Evolutionary conservation across 768 basidiomycete genomes (phyloP).

Genomic region (Melanogaster broomeanus): DNA sequence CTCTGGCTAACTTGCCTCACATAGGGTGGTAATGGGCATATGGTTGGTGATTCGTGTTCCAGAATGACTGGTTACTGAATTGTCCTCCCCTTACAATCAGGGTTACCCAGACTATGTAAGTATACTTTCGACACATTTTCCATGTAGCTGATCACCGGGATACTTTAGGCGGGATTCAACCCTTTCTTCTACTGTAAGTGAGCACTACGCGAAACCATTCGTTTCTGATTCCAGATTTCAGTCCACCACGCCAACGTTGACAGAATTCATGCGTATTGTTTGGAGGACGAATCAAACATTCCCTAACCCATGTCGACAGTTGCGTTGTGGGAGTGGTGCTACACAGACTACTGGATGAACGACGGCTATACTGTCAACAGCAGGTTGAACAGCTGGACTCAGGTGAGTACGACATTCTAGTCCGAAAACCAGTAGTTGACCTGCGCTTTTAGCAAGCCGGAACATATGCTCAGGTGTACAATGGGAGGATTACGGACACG

Average conservation of each 20-base stretch:
- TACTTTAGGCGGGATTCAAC: constrained; percentile 25
- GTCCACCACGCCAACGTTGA: constrained; percentile 29
- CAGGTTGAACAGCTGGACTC: constrained; percentile 19
- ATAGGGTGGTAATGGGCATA: too few relatives aligned
- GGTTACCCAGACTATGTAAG: constrained; percentile 24
- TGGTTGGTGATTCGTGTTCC: not conserved
- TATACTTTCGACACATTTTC: not conserved
- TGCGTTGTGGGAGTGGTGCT: constrained; percentile 33
- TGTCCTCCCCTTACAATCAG: constrained; percentile 4
- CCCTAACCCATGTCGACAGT: constrained; percentile 9
- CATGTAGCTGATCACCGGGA: not conserved
- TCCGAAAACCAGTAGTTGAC: not conserved
- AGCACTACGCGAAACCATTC: not conserved
- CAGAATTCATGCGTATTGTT: constrained; percentile 16
- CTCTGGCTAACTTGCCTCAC: too few relatives aligned
- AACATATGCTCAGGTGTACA: constrained; percentile 24
- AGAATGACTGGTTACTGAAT: not conserved
- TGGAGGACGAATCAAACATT: not conserved
- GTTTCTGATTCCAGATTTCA: not conserved
- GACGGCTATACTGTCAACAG: constrained; percentile 18
- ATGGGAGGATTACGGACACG: constrained; percentile 12
- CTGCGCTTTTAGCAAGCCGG: constrained; percentile 12
- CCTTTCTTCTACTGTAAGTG: constrained; percentile 27
- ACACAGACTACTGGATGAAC: constrained; percentile 30
- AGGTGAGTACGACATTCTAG: constrained; percentile 10